phyloP scores from a whole-genome alignment of 108 stramenopile genomes.

The Conticribra weissflogii region DNA sequence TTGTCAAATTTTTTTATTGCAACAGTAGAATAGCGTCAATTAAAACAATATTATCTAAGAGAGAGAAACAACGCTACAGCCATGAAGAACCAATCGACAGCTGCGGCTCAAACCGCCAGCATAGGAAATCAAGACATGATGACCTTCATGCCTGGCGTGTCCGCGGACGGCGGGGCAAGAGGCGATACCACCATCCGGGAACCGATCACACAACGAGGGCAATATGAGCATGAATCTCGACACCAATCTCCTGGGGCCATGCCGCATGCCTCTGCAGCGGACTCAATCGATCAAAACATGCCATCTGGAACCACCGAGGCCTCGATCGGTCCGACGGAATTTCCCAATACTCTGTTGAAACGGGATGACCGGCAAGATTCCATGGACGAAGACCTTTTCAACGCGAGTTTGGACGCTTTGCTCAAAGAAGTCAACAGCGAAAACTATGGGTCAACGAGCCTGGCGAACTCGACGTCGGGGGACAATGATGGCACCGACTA shows the following conservation, averaged over 20 bases:
- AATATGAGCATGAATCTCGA: too few relatives aligned
- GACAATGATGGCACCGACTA: background rate
- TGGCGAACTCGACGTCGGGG: background rate
- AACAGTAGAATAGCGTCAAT: too few relatives aligned
- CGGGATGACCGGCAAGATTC: conserved; percentile 5
- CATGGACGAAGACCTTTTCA: conserved; percentile 30
- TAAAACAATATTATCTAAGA: too few relatives aligned
- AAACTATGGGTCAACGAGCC: background rate
- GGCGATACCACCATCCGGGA: background rate
- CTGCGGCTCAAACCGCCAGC: conserved; percentile 54
- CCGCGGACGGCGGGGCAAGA: background rate
- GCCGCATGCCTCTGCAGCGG: too few relatives aligned
- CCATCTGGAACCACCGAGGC: too few relatives aligned
- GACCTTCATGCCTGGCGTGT: conserved; percentile 38
- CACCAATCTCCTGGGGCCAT: too few relatives aligned
- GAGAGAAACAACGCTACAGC: background rate
- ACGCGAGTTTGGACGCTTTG: conserved; percentile 27
- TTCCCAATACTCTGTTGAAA: background rate
- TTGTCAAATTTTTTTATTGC: too few relatives aligned
- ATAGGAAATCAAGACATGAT: conserved; percentile 55
- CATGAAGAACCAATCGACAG: conserved; percentile 19
- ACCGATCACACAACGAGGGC: background rate
- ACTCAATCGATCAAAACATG: too few relatives aligned
- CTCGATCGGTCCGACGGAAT: too few relatives aligned
- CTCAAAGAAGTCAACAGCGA: conserved; percentile 4